Percentiles rank a stretch among this genome's conserved stretches.
phyloP scores from a whole-genome alignment of 164 flowering plant species.

The Buxus sempervirens region DNA sequence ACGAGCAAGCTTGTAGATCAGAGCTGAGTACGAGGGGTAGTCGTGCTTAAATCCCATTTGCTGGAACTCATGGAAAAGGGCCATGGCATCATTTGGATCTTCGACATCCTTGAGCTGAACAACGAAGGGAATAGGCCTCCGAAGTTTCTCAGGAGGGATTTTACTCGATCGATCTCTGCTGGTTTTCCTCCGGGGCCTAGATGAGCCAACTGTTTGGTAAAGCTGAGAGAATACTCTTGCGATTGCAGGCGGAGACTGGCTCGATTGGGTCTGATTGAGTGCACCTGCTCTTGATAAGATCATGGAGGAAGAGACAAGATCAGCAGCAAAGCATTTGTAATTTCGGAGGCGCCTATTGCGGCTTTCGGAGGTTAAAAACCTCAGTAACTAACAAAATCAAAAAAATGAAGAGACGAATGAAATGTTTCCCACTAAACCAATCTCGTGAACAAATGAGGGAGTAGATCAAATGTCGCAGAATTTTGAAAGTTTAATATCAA shows the following conservation, averaged over 20 bases:
- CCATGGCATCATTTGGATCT: conserved; percentile 48
- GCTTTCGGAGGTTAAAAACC: too few relatives aligned
- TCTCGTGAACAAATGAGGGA: too few relatives aligned
- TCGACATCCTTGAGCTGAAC: conserved; percentile 40
- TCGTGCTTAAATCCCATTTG: conserved; percentile 59
- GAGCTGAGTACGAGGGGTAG: conserved; percentile 74
- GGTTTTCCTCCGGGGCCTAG: conserved; percentile 18
- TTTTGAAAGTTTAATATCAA: too few relatives aligned
- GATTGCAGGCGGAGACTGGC: neutral
- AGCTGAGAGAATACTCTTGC: too few relatives aligned
- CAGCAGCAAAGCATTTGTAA: too few relatives aligned
- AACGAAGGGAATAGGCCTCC: conserved; percentile 45
- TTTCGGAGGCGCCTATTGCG: too few relatives aligned
- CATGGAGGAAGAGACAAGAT: conserved; percentile 17
- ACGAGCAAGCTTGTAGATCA: conserved; percentile 74
- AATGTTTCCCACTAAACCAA: too few relatives aligned
- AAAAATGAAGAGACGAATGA: too few relatives aligned
- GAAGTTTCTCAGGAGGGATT: conserved; percentile 14
- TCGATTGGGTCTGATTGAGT: conserved; percentile 6
- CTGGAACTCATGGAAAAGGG: conserved; percentile 46
- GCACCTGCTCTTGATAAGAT: conserved; percentile 12
- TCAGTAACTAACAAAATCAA: too few relatives aligned
- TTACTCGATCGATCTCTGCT: conserved; percentile 13
- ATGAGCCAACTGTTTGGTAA: conserved; percentile 12
- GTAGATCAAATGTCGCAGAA: too few relatives aligned